A percentile compares a stretch with the other conserved stretches of the same genome.
Conservation (phyloP, 805 yeast species). For the Ogataea minuta region DNA sequence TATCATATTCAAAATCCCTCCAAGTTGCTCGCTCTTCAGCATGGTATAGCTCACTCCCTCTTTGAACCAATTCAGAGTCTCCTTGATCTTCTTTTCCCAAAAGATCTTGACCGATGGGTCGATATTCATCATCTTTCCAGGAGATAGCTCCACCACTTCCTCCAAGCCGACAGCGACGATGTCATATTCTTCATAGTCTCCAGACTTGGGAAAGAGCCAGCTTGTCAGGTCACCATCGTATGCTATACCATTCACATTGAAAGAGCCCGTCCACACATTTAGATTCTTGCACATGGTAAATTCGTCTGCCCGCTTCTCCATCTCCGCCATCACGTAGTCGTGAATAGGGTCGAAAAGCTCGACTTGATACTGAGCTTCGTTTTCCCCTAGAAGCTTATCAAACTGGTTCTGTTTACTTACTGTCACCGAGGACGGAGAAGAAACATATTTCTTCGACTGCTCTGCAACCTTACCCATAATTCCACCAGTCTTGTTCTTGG, state of each 20-base stretch:
- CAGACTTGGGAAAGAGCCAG: slow-evolving; percentile 46
- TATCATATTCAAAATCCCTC: slow-evolving; percentile 75
- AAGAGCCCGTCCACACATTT: slow-evolving; percentile 47
- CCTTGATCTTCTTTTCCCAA: slow-evolving; percentile 66
- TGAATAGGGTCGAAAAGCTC: slow-evolving; percentile 52
- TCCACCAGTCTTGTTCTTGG: slow-evolving; percentile 44
- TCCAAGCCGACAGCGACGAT: slow-evolving; percentile 81
- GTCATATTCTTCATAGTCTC: slow-evolving; percentile 51
- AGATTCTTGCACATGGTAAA: slow-evolving; percentile 42
- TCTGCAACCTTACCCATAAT: slow-evolving; percentile 43
- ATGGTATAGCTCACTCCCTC: slow-evolving; percentile 39
- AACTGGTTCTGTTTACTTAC: slow-evolving; percentile 30
- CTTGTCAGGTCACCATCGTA: slow-evolving; percentile 40
- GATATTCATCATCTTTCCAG: slow-evolving; percentile 78
- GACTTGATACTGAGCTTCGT: slow-evolving; percentile 44
- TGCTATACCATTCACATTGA: slow-evolving; percentile 53
- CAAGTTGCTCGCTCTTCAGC: slow-evolving; percentile 76
- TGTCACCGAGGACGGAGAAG: slow-evolving; percentile 20
- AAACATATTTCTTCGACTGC: slow-evolving; percentile 35
- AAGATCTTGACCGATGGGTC: slow-evolving; percentile 58
- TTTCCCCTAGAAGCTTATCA: slow-evolving; percentile 48
- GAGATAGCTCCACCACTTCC: slow-evolving; percentile 81
- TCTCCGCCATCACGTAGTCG: slow-evolving; percentile 45
- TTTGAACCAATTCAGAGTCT: slow-evolving; percentile 39
- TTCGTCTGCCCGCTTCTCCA: slow-evolving; percentile 39